Evolutionary conservation across 2,329 filamentous ascomycete species (phyloP).

Genomic region (Sphaerostilbella broomeana): DNA sequence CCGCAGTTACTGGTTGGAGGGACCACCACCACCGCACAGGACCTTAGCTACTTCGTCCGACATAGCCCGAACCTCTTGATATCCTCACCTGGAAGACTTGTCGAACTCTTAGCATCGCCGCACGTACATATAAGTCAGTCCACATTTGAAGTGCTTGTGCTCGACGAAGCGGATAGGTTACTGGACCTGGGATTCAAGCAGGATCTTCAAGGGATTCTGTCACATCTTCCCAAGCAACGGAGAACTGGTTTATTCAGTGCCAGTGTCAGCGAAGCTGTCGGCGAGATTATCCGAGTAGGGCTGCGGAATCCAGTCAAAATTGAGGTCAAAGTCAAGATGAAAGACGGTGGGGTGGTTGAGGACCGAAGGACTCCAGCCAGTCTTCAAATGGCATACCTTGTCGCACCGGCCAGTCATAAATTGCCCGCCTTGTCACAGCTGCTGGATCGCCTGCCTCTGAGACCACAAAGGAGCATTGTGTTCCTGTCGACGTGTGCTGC

Average conservation of each 20-base stretch:
- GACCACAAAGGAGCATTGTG: conserved; percentile 78
- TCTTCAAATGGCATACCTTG: conserved; percentile 82
- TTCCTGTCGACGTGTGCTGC: conserved; percentile 92
- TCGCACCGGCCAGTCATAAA: conserved; percentile 71
- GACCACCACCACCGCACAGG: conserved; percentile 70
- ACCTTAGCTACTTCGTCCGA: conserved; percentile 77
- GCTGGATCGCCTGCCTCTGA: conserved; percentile 61
- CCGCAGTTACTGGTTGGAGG: conserved; percentile 87
- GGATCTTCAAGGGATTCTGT: conserved; percentile 79
- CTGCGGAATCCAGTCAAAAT: conserved; percentile 93
- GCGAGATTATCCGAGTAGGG: conserved; percentile 86
- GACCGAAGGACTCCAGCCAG: conserved; percentile 88
- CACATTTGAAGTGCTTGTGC: conserved; percentile 83
- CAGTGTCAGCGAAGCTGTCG: conserved; percentile 89
- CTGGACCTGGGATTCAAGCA: conserved; percentile 92
- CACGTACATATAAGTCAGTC: conserved; percentile 84
- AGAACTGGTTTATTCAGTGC: conserved; percentile 92
- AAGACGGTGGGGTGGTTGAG: conserved; percentile 58
- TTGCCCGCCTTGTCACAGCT: conserved; percentile 67
- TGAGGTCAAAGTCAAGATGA: conserved; percentile 79
- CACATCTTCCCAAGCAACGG: conserved; percentile 81
- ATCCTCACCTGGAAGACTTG: conserved; percentile 80
- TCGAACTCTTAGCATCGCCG: conserved; percentile 78
- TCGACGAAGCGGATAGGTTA: conserved; percentile 90
- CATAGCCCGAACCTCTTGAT: conserved; percentile 83